Evolutionary conservation across 2,329 filamentous ascomycete genomes (phyloP), one percentile per base, ranked within the genome.

Genomic region (Sclerotiophoma versabilis): DNA sequence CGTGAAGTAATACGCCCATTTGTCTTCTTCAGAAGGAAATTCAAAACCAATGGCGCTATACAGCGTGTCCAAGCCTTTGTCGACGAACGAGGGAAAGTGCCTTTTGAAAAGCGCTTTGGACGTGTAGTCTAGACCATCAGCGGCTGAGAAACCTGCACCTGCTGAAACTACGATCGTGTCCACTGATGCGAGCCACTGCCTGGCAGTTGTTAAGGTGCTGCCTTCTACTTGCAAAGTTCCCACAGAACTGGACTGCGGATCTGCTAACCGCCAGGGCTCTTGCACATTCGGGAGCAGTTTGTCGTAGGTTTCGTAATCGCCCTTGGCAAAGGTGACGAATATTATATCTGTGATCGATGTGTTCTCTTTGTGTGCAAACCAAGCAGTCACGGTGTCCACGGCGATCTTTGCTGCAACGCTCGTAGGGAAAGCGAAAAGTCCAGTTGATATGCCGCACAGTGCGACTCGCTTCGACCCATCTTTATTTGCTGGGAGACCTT

Each of bases 361-460:
- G 2, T 62, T 59, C 10, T 64, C 58, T 20, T 69, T 59, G 0
- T 62, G 52, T n/a, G 53, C 54, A 12, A 73, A 45, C 67, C 73
- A 75, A 20, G 65, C 57, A 2, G 57, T 19, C 2, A 72, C 65
- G 3, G 66, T 64, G 2, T 61, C 50, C 7, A 71, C 63, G 0
- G 73, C 72, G 19, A 73, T 67, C 7, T 55, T 44, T 3, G 68
- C 66, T 3, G 72, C 73, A 26, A 65, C 39, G 17, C 48, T 56
- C 0, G 60, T 57, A 4, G 72, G 74, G 32, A 74, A 76, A 7
- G 69, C 66, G 38, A 74, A 76, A n/a, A 74, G 30, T 0, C 74
- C 74, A 1, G 73, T 76, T 5, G 72, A 74, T 19, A 75, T 68
- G 12, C 72, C 66, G 49, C 73, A 76, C 25, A 75, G 59, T 6